Conservation (phyloP, 306 rosid genomes). For the Rosa persica region DNA sequence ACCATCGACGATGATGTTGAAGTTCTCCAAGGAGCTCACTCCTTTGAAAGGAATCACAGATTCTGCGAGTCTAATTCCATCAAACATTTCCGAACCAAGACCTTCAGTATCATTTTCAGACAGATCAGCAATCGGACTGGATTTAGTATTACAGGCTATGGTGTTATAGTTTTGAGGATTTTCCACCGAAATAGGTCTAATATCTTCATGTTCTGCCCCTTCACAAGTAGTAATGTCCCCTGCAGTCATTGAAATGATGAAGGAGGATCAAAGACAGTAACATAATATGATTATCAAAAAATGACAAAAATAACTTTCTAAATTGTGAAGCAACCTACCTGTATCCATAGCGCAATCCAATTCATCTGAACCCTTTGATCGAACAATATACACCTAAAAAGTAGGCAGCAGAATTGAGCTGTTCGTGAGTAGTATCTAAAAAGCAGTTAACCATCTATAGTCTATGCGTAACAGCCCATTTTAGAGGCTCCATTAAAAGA, state of each 20-base stretch:
- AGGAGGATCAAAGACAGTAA: no score
- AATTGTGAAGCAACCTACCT: conserved; percentile 31
- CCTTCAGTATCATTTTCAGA: conserved; percentile 33
- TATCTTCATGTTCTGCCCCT: conserved; percentile 15
- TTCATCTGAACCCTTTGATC: conserved; percentile 37
- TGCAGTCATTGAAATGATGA: conserved; percentile 4
- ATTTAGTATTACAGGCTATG: not conserved
- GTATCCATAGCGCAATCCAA: conserved; percentile 33
- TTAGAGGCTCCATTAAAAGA: not conserved
- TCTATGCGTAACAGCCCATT: not conserved
- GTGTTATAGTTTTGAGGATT: not conserved
- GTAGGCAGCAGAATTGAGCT: not conserved
- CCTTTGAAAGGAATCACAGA: conserved; percentile 30
- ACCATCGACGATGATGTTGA: conserved; percentile 43
- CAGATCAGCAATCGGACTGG: conserved; percentile 8
- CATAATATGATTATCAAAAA: not conserved
- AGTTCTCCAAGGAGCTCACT: conserved; percentile 42
- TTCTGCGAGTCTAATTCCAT: conserved; percentile 37
- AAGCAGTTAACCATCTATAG: not conserved
- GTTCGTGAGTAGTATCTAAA: not conserved
- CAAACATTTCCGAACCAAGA: conserved; percentile 21
- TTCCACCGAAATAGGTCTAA: conserved; percentile 10
- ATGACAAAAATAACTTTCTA: not conserved
- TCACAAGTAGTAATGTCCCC: conserved; percentile 18
- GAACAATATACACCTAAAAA: conserved; percentile 55